Evolutionary conservation across 179 eudicot species (phyloP), one percentile per base, ranked within the genome.

Genomic region (Camellia oleifera): DNA sequence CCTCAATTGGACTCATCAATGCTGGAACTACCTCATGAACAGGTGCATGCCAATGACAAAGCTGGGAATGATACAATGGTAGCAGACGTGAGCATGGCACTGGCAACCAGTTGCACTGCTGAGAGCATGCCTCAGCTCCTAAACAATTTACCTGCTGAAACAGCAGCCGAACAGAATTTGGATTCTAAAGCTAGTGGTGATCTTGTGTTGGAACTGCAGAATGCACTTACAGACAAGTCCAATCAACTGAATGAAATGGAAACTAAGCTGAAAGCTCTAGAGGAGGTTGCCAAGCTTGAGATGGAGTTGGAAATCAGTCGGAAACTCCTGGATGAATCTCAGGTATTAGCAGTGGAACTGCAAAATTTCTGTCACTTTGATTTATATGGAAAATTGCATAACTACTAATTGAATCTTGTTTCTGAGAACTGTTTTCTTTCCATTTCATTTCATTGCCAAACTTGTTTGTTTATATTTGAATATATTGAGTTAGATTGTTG

Each of bases 291-390:
- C 61, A 90, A 83, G 85, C 91, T 92, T 74, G 94, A 85, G 65
- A 86, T 83, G 78, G 98, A 97, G 81, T 77, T 97, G 91, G 98
- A 94, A 79, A 85, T 69, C 77, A 91, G 90, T 80, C 88, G 88
- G 83, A 93, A 91, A 86, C 97, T 93, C 75, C 91, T 97, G 70
- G 95, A 94, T 83, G 98, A 97, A 85, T 94, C 99, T 76, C 99
- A 97, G 99, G 99, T 97, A 88, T 64, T 18, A 57, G 72, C 69
- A 18, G 10, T 61, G 44, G 63, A 69, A 64, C 18, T 68, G 6
- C 3, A 54, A 5, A 46, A 18, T 63, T 64, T 2, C 13, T 45
- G 23, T 63, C 4, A 12, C 32, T 57, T 66, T 20, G 0, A 63
- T 77, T 5, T 66, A n/a, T 74, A 50, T 52, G 12, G 70, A 13